phyloP scores from a whole-genome alignment of 2,329 filamentous ascomycete species.

The Tolypocladium sp. region DNA sequence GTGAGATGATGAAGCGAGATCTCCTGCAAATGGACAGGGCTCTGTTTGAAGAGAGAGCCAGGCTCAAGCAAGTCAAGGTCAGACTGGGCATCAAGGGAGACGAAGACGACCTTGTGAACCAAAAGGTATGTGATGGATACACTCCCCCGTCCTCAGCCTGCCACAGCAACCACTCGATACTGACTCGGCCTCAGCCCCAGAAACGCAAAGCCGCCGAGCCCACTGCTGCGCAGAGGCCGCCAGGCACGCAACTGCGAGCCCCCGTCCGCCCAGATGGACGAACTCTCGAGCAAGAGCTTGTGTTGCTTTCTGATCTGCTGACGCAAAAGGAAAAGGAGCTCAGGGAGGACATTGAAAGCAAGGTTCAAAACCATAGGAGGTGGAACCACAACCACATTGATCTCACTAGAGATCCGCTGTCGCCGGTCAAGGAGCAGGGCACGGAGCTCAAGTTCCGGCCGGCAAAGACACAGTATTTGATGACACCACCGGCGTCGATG shows the following conservation, averaged over 20 bases:
- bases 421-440: slow-evolving; percentile 60
- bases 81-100: slow-evolving; percentile 83
- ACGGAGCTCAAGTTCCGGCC: slow-evolving; percentile 58
- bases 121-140: slow-evolving; percentile 56
- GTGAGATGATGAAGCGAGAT: slow-evolving; percentile 73
- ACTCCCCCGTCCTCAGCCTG: background rate
- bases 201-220: slow-evolving; percentile 59
- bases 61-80: slow-evolving; percentile 81
- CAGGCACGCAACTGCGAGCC: slow-evolving; percentile 57
- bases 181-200: slow-evolving; percentile 47
- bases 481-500: slow-evolving; percentile 53
- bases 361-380: slow-evolving; percentile 77
- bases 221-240: slow-evolving; percentile 50
- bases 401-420: slow-evolving; percentile 75
- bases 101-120: slow-evolving; percentile 90
- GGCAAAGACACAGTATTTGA: slow-evolving; percentile 61
- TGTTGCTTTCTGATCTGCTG: slow-evolving; percentile 65
- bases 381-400: slow-evolving; percentile 92
- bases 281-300: slow-evolving; percentile 67
- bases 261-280: slow-evolving; percentile 63
- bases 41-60: slow-evolving; percentile 74
- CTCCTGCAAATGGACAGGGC: slow-evolving; percentile 64
- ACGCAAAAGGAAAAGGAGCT: slow-evolving; percentile 77
- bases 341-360: slow-evolving; percentile 72
- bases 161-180: slow-evolving; percentile 11